Conservation (phyloP, 2,329 filamentous ascomycete genomes). For the Cladosporium sp. region DNA sequence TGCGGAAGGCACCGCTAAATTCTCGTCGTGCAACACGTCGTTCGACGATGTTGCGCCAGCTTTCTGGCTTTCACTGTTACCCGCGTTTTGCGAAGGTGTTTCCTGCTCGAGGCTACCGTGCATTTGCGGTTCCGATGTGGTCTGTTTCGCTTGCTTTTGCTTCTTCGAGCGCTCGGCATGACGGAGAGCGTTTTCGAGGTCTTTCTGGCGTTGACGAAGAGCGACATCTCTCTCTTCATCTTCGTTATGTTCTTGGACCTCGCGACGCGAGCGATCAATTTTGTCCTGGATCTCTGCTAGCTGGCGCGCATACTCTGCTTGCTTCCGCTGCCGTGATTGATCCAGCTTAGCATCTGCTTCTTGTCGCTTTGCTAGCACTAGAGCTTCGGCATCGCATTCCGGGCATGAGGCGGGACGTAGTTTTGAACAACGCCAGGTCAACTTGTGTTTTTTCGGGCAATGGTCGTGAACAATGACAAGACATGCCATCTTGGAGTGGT, state of each 20-base stretch:
- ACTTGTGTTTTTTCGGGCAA: constrained; percentile 52
- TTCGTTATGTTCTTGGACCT: constrained; percentile 42
- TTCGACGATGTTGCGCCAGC: background rate
- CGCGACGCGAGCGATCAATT: constrained; percentile 43
- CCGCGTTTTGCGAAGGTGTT: background rate
- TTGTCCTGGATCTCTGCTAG: constrained; percentile 53
- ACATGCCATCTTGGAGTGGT: constrained; percentile 57
- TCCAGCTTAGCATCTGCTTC: constrained; percentile 52
- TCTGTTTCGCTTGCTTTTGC: background rate
- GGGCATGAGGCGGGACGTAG: constrained; percentile 39
- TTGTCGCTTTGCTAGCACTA: constrained; percentile 40
- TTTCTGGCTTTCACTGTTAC: no score
- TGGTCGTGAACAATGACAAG: constrained; percentile 37
- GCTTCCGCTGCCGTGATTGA: constrained; percentile 39
- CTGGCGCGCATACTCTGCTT: constrained; percentile 43
- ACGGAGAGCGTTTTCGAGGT: constrained; percentile 42
- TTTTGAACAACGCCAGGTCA: constrained; percentile 45
- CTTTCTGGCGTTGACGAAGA: constrained; percentile 44
- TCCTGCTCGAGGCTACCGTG: background rate
- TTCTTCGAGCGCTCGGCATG: background rate
- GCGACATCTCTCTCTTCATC: constrained; percentile 41
- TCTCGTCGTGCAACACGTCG: background rate
- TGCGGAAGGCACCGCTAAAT: constrained; percentile 20
- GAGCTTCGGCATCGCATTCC: constrained; percentile 51
- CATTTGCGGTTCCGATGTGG: background rate